Evolutionary conservation across 2,329 filamentous ascomycete species (phyloP), one percentile per base, ranked within the genome.

Genomic region (Hypomyces rosellus): DNA sequence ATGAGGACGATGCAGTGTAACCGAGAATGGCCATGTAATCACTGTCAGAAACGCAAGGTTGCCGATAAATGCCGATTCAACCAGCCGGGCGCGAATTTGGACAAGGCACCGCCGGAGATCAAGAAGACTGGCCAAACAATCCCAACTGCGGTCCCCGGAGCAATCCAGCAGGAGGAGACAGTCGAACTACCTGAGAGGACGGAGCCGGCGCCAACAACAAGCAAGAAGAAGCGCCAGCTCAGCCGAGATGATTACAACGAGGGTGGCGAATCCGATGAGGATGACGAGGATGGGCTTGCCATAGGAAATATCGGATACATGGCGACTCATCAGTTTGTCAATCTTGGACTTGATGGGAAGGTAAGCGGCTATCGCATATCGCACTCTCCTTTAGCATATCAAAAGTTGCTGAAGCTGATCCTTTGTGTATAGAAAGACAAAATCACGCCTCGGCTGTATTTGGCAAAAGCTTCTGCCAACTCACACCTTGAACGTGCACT

Each of bases 1-100:
- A n/a, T n/a, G 14, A 22, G 41, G 13, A 13, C 45, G 14, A 18
- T 34, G 34, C 30, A 66, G 63, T 66, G 64, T 53, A 63, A 63
- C 50, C 61, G 63, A 3, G 59, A 63, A 54, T 66, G 62, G 61
- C 64, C 64, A 11, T 66, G 64, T 54, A 59, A 64, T 51, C 61
- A 63, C 39, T 66, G 64, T 43, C 57, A 62, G 38, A 59, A 60
- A 14, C 63, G 64, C 45, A 63, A 63, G 52, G 59, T 65, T 9
- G 58, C 61, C 20, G 57, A 62, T 20, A 55, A 60, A 44, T 66
- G 63, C 46, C 57, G 55, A 33, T 66, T 64, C 47, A 59, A 51
- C 48, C 53, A 56, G 36, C 46, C 53, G 9, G 52, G 18, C 18
- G 30, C 48, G n/a, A 8, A n/a, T 13, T 13, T 33, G 16, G 47